Evolutionary conservation across 495 filamentous ascomycete genomes (phyloP).

Genomic region (Neurospora sp.): DNA sequence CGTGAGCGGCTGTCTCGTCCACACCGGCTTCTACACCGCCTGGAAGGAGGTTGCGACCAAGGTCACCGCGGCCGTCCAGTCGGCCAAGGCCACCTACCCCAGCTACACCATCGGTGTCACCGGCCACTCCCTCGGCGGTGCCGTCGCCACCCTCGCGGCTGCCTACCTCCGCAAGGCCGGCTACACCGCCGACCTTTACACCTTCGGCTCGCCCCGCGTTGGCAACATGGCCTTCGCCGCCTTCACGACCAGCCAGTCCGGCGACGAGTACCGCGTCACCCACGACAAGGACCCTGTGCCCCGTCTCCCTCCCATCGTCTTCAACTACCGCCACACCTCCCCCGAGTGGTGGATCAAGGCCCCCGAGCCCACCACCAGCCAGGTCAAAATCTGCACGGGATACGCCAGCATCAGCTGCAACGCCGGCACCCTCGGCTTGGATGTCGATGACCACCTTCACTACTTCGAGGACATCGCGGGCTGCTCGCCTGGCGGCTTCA

Average conservation of each 20-base stretch:
- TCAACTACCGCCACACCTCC: conserved; percentile 51
- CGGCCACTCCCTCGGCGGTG: conserved; percentile 62
- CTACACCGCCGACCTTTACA: conserved; percentile 39
- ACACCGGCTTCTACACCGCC: conserved; percentile 30
- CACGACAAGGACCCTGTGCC: conserved; percentile 60
- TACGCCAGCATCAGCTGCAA: conserved; percentile 31
- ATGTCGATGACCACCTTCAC: conserved; percentile 22
- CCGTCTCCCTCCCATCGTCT: conserved; percentile 43
- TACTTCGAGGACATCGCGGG: conserved; percentile 29
- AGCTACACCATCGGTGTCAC: conserved; percentile 47
- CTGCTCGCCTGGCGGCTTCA: conserved; percentile 14
- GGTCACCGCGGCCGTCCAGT: conserved; percentile 14
- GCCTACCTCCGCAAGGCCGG: conserved; percentile 46
- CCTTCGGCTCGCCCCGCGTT: conserved; percentile 59
- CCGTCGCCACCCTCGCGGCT: conserved; percentile 52
- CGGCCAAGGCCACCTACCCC: conserved; percentile 30
- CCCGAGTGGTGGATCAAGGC: conserved; percentile 55
- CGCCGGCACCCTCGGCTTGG: conserved; percentile 21
- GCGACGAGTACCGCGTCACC: conserved; percentile 54
- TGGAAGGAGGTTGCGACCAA: conserved; percentile 24
- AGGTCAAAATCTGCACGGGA: conserved; percentile 31
- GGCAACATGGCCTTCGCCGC: conserved; percentile 47
- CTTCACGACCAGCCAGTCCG: conserved; percentile 42
- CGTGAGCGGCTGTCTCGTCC: conserved; percentile 21
- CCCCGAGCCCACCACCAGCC: conserved; percentile 12